These are phyloP conservation scores for Teratosphaeria nubilosa DNA, from an alignment of 2,329 filamentous ascomycete genomes.

Conservation along the genomic window DNA sequence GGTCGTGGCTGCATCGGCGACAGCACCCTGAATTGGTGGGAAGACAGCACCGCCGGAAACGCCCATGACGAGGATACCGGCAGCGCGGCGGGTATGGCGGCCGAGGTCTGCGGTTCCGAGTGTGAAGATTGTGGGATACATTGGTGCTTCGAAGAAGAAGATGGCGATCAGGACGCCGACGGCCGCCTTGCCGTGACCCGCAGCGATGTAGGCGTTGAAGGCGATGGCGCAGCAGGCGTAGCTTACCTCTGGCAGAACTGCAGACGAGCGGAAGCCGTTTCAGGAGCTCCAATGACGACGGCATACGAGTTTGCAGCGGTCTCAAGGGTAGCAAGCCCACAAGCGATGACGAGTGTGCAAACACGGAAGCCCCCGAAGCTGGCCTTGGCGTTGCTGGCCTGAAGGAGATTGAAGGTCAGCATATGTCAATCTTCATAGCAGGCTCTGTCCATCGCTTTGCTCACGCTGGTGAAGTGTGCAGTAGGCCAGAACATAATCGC, in stretches of 20 bases:
- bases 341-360: constrained; percentile 30
- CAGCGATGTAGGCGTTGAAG: constrained; percentile 25
- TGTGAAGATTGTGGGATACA: constrained; percentile 32
- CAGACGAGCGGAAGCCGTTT: constrained; percentile 26
- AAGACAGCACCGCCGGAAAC: constrained; percentile 27
- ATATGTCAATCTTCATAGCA: too few species aligned
- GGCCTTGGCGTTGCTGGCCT: constrained; percentile 16
- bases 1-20: constrained; percentile 31
- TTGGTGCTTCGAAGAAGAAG: constrained; percentile 30
- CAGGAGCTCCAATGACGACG: constrained; percentile 29
- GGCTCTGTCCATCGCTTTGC: neutral
- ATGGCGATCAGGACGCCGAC: constrained; percentile 27
- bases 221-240: constrained; percentile 26
- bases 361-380: constrained; percentile 29
- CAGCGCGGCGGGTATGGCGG: constrained; percentile 29
- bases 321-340: constrained; percentile 31
- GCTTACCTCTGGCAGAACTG: constrained; percentile 27
- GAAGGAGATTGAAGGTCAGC: too few species aligned
- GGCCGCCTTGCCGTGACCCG: constrained; percentile 21
- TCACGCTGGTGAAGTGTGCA: constrained; percentile 23
- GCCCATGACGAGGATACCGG: constrained; percentile 33
- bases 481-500: constrained; percentile 31
- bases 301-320: constrained; percentile 31
- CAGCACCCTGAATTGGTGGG: constrained; percentile 28
- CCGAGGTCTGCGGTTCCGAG: constrained; percentile 31